These are phyloP conservation scores for Durio zibethinus DNA, from an alignment of 345 rosid genomes.

Conservation along the genomic window DNA sequence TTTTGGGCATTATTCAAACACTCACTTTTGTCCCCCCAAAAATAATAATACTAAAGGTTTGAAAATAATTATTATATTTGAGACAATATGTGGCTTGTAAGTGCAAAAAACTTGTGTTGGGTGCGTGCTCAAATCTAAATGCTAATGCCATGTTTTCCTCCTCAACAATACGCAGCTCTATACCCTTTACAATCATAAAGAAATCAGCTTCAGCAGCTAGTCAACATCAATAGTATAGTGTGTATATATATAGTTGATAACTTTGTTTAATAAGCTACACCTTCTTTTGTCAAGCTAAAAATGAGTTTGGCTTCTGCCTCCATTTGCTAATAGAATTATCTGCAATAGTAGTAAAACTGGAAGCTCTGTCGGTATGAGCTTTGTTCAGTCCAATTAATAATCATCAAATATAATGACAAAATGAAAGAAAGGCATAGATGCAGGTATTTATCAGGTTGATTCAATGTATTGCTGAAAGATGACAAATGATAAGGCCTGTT, in stretches of 20 bases:
- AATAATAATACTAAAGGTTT: neutral
- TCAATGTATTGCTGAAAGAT: neutral
- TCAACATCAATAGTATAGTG: neutral
- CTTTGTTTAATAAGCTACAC: neutral
- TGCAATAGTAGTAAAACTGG: neutral
- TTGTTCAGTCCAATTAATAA: neutral
- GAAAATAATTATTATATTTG: neutral
- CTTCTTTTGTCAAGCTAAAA: neutral
- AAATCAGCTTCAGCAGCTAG: neutral
- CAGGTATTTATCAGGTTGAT: neutral
- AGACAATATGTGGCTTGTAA: neutral
- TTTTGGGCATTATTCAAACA: neutral
- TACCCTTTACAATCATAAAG: neutral
- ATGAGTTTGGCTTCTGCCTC: neutral
- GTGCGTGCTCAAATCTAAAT: neutral
- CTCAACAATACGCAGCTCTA: neutral
- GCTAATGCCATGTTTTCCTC: neutral
- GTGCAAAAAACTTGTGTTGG: neutral
- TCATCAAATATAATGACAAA: slow-evolving; percentile 4
- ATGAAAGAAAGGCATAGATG: neutral
- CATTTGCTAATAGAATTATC: neutral
- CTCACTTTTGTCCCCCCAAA: neutral
- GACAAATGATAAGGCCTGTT: neutral
- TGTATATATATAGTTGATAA: neutral
- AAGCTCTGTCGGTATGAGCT: slow-evolving; percentile 10